Evolutionary conservation across 202 grass and related monocot species (phyloP), one percentile per base, ranked within the genome.

Genomic region (Schoenoplectus tabernaemontani): DNA sequence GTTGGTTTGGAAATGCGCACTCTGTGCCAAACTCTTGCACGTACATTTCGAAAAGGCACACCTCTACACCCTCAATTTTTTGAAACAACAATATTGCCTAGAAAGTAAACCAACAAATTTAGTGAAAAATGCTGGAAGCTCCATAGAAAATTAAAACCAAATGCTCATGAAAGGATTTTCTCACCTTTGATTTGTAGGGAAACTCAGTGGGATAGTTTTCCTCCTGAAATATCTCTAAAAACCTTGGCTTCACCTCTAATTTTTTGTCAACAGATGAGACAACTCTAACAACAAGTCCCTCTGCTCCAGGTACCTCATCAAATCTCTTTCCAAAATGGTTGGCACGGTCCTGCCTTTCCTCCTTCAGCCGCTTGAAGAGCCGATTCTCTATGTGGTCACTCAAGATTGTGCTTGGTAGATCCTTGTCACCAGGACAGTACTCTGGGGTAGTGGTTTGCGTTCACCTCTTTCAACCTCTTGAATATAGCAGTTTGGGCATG

Each of bases 11-110:
- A 22, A 86, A 89, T 82, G 88, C 56, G 78, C 86, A 94, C 54
- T 98, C 95, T 1, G 89, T 86, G 80, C 89, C 95, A 83, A 95
- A 98, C 84, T 98, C 95, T 86, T 98, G 95, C 68, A 98, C 95
- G 80, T 95, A 95, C 95, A 98, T 92, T 64, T 89, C 91, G 84
- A 98, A 98, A 22, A 98, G 77, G 78, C 95, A 98, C 46, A 98
- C 95, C 90, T 98, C 95, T 58, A 95, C 91, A 17, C 95, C 95
- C 88, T 98, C 95, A 71, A 98, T 98, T 84, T 88, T 98, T 87
- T 98, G 95, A 84, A 98, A 98, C 79, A 98, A 88, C 77, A 98
- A 82, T 78, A 98, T 77, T 28, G 28, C 28, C 28, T 28, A 28
- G 28, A 28, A 28, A 28, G 28, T 28, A 28, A 28, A 28, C 68